Percentiles rank a stretch among this genome's conserved stretches.
Conservation (phyloP, 2,329 filamentous ascomycete genomes). For the Colletotrichum ledebouriae region DNA sequence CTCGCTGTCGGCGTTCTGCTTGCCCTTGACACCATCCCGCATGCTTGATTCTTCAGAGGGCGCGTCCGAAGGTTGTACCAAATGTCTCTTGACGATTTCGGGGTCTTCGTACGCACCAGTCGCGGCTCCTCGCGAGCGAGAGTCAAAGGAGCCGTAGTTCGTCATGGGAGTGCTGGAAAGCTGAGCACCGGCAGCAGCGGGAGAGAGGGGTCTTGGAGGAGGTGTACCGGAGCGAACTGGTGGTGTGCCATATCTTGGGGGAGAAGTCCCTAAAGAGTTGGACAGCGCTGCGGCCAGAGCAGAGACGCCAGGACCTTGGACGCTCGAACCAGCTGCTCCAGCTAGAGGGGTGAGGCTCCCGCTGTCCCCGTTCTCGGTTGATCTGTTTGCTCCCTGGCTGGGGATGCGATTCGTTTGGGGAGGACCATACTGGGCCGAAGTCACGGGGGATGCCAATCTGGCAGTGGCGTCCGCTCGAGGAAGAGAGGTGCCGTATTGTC, state of each 20-base stretch:
- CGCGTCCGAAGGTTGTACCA: constrained; percentile 76
- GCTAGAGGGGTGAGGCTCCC: constrained; percentile 73
- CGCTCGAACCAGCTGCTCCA: constrained; percentile 70
- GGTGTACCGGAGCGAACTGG: constrained; percentile 72
- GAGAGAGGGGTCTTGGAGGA: constrained; percentile 53
- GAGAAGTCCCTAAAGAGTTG: constrained; percentile 77
- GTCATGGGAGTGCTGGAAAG: constrained; percentile 67
- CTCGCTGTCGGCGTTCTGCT: constrained; percentile 61
- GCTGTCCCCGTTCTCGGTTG: constrained; percentile 56
- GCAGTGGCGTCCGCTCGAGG: constrained; percentile 72
- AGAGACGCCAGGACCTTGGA: constrained; percentile 84
- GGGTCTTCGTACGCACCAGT: constrained; percentile 84
- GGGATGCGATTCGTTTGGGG: constrained; percentile 60
- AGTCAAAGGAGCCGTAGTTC: constrained; percentile 89
- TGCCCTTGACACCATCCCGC: constrained; percentile 65
- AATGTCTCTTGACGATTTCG: constrained; percentile 89
- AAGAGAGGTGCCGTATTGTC: constrained; percentile 56
- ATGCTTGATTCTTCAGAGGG: constrained; percentile 61
- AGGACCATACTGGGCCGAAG: constrained; percentile 54
- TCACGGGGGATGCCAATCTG: constrained; percentile 70
- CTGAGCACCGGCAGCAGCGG: constrained; percentile 59
- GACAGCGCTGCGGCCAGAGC: constrained; percentile 90
- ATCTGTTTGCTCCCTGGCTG: constrained; percentile 50
- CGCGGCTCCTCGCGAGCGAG: constrained; percentile 67
- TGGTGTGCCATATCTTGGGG: constrained; percentile 78